Conservation (phyloP, 345 rosid species). For the Eucalyptus melliodora region DNA sequence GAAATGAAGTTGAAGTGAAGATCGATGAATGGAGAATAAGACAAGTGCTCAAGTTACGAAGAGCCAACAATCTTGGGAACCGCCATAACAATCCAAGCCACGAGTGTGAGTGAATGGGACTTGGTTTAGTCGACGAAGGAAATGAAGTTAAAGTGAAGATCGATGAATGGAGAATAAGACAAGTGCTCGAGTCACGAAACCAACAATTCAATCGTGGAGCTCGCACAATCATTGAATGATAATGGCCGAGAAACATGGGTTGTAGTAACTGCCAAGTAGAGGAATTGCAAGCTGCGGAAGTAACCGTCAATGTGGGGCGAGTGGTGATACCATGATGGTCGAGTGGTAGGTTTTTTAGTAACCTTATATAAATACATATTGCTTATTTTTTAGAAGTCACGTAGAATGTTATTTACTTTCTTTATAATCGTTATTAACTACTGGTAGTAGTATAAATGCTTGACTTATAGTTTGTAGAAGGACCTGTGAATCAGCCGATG, state of each 20-base stretch:
- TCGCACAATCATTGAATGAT: not conserved
- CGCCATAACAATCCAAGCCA: not conserved
- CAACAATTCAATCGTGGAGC: no score
- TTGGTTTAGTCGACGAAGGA: not conserved
- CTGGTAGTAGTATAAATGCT: not conserved
- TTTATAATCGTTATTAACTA: not conserved
- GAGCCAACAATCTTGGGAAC: not conserved
- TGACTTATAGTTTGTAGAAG: not conserved
- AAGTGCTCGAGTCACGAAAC: not conserved
- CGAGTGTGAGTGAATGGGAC: not conserved
- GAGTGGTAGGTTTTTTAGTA: not conserved
- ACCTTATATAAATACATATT: no score
- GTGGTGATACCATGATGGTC: not conserved
- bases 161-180: not conserved
- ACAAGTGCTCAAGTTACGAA: no score
- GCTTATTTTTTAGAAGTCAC: not conserved
- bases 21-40: no score
- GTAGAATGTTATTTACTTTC: not conserved
- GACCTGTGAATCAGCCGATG: not conserved
- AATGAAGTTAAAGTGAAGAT: not conserved
- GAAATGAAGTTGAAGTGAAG: not conserved
- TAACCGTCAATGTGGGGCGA: not conserved
- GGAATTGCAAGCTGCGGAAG: not conserved
- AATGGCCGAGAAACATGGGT: not conserved
- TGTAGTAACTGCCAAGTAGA: not conserved